These are phyloP conservation scores for Pyricularia pennisetigena DNA, from an alignment of 2,329 filamentous ascomycete genomes.

Conservation along the genomic window DNA sequence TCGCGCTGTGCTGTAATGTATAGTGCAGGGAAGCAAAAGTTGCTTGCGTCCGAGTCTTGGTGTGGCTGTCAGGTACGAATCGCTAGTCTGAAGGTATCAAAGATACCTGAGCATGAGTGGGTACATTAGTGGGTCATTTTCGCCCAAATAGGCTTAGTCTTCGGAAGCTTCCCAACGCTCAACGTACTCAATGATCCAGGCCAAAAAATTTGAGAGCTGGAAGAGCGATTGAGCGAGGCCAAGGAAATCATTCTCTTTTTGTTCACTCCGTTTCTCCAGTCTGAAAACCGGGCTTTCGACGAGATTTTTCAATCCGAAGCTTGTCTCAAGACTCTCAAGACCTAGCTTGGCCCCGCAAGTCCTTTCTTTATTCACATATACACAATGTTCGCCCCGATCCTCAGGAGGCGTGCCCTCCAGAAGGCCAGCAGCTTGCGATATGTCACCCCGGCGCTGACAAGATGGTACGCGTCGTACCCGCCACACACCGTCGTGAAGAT, in stretches of 20 bases:
- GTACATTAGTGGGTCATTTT: background rate
- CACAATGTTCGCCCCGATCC: conserved; percentile 53
- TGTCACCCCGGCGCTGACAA: conserved; percentile 43
- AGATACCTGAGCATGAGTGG: background rate
- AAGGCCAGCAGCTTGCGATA: conserved; percentile 35
- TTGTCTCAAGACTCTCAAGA: background rate
- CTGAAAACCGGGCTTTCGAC: conserved; percentile 6
- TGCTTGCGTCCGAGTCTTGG: background rate
- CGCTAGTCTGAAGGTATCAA: background rate
- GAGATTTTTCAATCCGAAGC: conserved; percentile 3
- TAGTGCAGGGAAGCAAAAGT: background rate
- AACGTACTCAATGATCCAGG: background rate
- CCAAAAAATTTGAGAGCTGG: conserved; percentile 5
- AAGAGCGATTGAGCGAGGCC: background rate
- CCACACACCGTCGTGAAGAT: conserved; percentile 94
- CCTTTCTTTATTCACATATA: conserved; percentile 8
- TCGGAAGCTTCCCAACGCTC: background rate
- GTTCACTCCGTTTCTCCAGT: conserved; percentile 5
- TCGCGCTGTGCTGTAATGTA: background rate
- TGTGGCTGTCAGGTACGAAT: background rate
- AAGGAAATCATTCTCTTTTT: background rate
- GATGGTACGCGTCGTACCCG: conserved; percentile 76
- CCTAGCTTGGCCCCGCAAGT: background rate
- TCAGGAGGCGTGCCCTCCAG: conserved; percentile 52
- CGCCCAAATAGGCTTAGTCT: background rate